These are phyloP conservation scores for Gilbertella persicaria DNA, from an alignment of 371 early-diverging fungal species.

Conservation along the genomic window DNA sequence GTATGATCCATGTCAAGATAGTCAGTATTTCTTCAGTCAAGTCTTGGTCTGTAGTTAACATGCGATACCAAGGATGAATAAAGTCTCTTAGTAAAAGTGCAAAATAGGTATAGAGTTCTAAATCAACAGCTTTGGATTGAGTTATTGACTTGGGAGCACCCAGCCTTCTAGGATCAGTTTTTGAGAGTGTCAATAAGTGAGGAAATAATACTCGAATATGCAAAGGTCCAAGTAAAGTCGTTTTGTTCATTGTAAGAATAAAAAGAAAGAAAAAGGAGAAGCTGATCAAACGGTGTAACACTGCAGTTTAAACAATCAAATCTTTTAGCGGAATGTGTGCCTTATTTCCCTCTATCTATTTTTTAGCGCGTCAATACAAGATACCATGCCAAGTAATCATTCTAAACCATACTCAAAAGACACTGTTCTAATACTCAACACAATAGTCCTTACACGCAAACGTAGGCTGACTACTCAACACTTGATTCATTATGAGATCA, in stretches of 20 bases:
- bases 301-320: too few relatives aligned
- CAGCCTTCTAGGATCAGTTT: constrained; percentile 38
- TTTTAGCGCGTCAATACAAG: too few relatives aligned
- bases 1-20: constrained; percentile 44
- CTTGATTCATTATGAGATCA: too few relatives aligned
- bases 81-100: constrained; percentile 61
- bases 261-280: background rate
- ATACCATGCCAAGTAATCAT: too few relatives aligned
- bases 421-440: too few relatives aligned
- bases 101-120: constrained; percentile 60
- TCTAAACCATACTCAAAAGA: too few relatives aligned
- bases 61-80: constrained; percentile 62
- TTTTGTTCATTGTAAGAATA: constrained; percentile 1
- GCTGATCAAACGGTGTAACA: too few relatives aligned
- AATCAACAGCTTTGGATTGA: constrained; percentile 49
- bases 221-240: constrained; percentile 25
- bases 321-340: too few relatives aligned
- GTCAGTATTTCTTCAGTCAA: constrained; percentile 46
- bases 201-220: constrained; percentile 49
- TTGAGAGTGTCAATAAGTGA: constrained; percentile 38
- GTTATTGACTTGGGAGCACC: constrained; percentile 42
- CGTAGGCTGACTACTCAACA: too few relatives aligned
- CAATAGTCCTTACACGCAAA: too few relatives aligned
- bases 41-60: constrained; percentile 57
- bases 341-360: too few relatives aligned